Conservation (phyloP, 2,329 filamentous ascomycete species). For the Fusarium stilboides region DNA sequence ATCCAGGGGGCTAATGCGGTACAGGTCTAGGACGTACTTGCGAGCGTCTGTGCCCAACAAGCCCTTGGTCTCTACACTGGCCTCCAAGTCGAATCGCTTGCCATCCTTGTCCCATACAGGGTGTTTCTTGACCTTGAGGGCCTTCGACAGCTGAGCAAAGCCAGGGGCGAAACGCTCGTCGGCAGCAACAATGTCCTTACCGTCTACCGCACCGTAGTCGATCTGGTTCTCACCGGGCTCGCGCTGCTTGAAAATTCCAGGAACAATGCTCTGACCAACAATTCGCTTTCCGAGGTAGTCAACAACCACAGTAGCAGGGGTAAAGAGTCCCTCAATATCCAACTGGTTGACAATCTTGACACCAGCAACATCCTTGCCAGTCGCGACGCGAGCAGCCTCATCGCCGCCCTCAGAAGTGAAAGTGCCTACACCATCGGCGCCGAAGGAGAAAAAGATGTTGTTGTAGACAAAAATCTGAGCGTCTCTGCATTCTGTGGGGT, state of each 20-base stretch:
- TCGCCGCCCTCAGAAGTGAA: conserved; percentile 97
- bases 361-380: conserved; percentile 95
- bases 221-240: conserved; percentile 99
- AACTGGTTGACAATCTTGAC: conserved; percentile 97
- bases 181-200: conserved; percentile 93
- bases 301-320: conserved; percentile 94
- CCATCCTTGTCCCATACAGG: conserved; percentile 98
- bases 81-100: conserved; percentile 90
- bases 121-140: conserved; percentile 93
- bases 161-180: conserved; percentile 87
- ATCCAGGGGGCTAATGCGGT: conserved; percentile 93
- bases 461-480: conserved; percentile 99
- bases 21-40: conserved; percentile 97
- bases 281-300: conserved; percentile 98
- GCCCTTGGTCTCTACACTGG: conserved; percentile 97
- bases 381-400: conserved; percentile 94
- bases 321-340: conserved; percentile 94
- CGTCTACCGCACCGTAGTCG: conserved; percentile 97
- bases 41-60: conserved; percentile 96
- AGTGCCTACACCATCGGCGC: conserved; percentile 95
- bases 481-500: conserved; percentile 92
- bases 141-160: conserved; percentile 92
- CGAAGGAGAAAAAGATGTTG: conserved; percentile 99
- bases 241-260: conserved; percentile 98
- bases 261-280: conserved; percentile 97